Base-by-base conservation (phyloP, 2,329 filamentous ascomycete genomes). In the Diaporthe sp. region DNA sequence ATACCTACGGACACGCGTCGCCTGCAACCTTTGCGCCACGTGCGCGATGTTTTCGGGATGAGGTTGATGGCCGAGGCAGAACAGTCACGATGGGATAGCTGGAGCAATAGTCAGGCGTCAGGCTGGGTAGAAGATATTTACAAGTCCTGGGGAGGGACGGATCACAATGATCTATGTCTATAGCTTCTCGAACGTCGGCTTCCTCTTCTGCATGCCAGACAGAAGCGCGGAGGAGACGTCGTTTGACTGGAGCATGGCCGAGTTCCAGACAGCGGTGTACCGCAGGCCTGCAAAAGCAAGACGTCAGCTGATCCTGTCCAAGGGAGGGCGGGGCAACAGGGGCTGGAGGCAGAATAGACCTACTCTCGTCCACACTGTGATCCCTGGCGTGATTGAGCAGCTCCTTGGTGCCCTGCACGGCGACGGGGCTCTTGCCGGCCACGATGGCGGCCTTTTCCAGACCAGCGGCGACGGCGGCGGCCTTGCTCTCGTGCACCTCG, bases 221-320 rank as follows among this genome's bases (percentile, higher is more conserved):
- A 94, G 81, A 81, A 98, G 86, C 0, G 96, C 95, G 74, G 88
- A 86, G 80, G 90, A 85, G 56, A 98, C 89, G 86, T 98, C 96
- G 70, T 87, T 86, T 9, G 94, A 94, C 86, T 98, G 96, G 78
- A 98, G 81, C 80, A 94, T 94, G 3, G 92, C 93, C 78, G 91
- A 90, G 81, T 98, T 98, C 96, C 96, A 98, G 1, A 97, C 88
- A 15, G 91, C 89, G 5, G 96, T 97, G 83, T 98, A 98, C 73
- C 91, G 90, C 81, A 98, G 84, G 61, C 92, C 91, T 92, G 76
- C 50, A 61, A 4, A 39, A 15, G 39, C 61, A 75, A 59, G 15
- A 17, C 37, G 53, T 63, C 73, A 75, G 65, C 56, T n/a, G 66
- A 30, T 15, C 50, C 39, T 42, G 35, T 68, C 50, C 25, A 32